phyloP scores from a whole-genome alignment of 306 rosid species.

The Casuarina cunninghamiana region DNA sequence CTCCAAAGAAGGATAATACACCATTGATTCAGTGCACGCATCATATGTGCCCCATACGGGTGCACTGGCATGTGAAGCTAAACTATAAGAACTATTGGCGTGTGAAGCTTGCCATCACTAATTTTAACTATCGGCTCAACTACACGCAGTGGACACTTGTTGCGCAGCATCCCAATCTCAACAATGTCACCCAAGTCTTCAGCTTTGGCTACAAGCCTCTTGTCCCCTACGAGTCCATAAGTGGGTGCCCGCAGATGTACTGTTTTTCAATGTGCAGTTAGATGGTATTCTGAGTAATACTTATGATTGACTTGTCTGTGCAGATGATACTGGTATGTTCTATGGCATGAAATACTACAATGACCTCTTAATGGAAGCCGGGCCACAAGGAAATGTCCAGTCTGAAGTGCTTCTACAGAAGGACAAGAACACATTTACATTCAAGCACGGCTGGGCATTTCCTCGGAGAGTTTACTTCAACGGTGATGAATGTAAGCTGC shows the following conservation, averaged over 20 bases:
- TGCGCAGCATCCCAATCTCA: conserved; percentile 89
- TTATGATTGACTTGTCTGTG: conserved; percentile 21
- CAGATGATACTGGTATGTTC: conserved; percentile 98
- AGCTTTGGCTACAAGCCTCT: conserved; percentile 89
- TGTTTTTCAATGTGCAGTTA: background rate
- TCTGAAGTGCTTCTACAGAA: conserved; percentile 82
- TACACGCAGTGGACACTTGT: conserved; percentile 82
- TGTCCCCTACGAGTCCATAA: conserved; percentile 76
- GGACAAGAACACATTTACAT: conserved; percentile 67
- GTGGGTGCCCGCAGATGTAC: conserved; percentile 42
- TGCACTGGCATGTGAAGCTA: conserved; percentile 87
- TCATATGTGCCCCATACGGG: conserved; percentile 77
- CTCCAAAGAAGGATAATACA: conserved; percentile 54
- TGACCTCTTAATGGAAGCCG: conserved; percentile 87
- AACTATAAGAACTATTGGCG: conserved; percentile 87
- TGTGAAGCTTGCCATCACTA: conserved; percentile 76
- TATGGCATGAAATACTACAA: conserved; percentile 88
- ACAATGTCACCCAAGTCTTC: conserved; percentile 83
- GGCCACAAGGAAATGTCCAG: conserved; percentile 82
- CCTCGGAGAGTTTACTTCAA: conserved; percentile 91
- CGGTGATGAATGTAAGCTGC: conserved; percentile 90
- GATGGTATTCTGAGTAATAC: background rate
- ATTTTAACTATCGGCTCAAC: conserved; percentile 73
- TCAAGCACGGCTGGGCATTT: conserved; percentile 93
- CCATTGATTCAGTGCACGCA: conserved; percentile 89